These are phyloP conservation scores for Solanum hybrid DNA, from an alignment of 305 asterid genomes.

Conservation along the genomic window DNA sequence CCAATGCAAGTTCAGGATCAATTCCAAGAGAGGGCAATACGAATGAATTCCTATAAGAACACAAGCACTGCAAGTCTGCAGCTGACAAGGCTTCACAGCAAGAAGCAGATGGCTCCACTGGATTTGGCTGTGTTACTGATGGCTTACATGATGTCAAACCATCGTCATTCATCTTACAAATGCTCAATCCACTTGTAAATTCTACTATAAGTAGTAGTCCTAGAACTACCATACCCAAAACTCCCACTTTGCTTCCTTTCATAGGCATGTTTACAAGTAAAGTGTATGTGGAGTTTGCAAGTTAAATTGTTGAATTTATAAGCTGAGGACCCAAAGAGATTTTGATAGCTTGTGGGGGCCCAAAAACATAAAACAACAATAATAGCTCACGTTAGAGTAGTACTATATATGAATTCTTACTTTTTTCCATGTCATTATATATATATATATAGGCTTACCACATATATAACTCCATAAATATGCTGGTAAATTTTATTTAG, in stretches of 20 bases:
- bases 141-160: slow-evolving; percentile 42
- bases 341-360: neutral
- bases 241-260: neutral
- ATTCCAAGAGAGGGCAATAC: slow-evolving; percentile 65
- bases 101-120: slow-evolving; percentile 25
- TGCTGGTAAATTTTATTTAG: neutral
- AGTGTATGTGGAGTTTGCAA: neutral
- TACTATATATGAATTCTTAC: no score
- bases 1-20: slow-evolving; percentile 65
- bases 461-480: neutral
- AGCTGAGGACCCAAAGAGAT: neutral
- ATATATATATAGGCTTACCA: neutral
- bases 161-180: slow-evolving; percentile 45
- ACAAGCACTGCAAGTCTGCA: slow-evolving; percentile 58
- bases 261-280: neutral
- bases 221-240: neutral
- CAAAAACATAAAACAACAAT: neutral
- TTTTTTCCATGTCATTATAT: neutral
- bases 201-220: neutral
- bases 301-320: neutral
- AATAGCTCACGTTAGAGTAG: neutral
- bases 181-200: neutral
- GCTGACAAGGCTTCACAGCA: slow-evolving; percentile 41
- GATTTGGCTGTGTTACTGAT: slow-evolving; percentile 35
- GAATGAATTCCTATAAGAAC: slow-evolving; percentile 47